Evolutionary conservation across 2,329 filamentous ascomycete genomes (phyloP).

Genomic region (Chaetomium strumarium): DNA sequence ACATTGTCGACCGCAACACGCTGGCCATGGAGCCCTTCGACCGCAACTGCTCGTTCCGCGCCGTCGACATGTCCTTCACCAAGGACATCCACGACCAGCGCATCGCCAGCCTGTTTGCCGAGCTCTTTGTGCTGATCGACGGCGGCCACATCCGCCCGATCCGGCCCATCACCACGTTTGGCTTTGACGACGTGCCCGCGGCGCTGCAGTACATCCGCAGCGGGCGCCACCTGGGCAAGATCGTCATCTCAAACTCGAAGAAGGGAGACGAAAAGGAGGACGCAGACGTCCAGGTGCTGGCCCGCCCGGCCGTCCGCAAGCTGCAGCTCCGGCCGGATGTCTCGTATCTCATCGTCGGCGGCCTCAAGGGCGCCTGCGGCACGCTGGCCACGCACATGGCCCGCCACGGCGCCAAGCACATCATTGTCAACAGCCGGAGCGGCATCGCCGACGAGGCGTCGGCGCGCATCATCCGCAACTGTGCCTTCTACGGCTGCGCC

Average conservation of each 20-base stretch:
- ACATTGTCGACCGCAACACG: constrained; percentile 20
- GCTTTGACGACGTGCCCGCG: constrained; percentile 26
- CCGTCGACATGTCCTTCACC: constrained; percentile 18
- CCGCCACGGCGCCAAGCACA: constrained; percentile 29
- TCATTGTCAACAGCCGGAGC: constrained; percentile 29
- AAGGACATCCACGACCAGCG: neutral
- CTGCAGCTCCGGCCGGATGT: constrained; percentile 22
- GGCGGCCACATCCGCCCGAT: constrained; percentile 27
- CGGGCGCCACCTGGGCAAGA: constrained; percentile 36
- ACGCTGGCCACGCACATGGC: constrained; percentile 31
- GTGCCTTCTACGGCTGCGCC: constrained; percentile 17
- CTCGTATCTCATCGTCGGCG: constrained; percentile 35
- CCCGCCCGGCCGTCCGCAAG: constrained; percentile 15
- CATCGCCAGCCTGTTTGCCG: constrained; percentile 6
- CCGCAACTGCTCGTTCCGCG: constrained; percentile 20
- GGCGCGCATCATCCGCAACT: constrained; percentile 17
- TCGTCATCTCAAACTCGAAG: constrained; percentile 31
- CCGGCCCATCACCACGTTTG: constrained; percentile 26
- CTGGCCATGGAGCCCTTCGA: constrained; percentile 21
- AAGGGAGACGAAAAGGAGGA: too few species aligned
- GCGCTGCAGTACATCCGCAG: constrained; percentile 30
- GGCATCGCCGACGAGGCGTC: constrained; percentile 29
- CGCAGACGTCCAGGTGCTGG: constrained; percentile 23
- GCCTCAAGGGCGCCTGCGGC: constrained; percentile 33
- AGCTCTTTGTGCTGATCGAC: constrained; percentile 20